Evolutionary conservation across 495 filamentous ascomycete genomes (phyloP).

Genomic region (Darksidea phi): DNA sequence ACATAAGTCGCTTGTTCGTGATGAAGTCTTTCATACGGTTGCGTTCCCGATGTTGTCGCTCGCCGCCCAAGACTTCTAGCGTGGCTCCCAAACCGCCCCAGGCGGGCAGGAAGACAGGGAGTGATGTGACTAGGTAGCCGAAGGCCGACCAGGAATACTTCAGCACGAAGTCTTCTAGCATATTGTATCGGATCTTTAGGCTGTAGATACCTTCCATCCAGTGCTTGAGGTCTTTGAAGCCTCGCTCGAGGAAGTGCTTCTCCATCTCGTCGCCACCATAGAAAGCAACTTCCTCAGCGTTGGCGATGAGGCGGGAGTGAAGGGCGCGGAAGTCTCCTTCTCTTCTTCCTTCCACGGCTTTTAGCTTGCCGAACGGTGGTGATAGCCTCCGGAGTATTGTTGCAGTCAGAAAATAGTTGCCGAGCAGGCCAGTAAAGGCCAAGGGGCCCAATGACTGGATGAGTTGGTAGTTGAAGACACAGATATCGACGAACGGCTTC

Average conservation of each 20-base stretch:
- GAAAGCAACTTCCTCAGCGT: constrained; percentile 98
- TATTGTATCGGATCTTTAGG: constrained; percentile 96
- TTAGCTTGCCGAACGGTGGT: constrained; percentile 93
- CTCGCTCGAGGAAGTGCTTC: constrained; percentile 79
- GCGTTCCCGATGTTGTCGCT: constrained; percentile 60
- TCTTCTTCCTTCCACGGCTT: constrained; percentile 86
- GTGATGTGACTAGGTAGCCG: constrained; percentile 86
- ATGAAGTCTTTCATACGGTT: constrained; percentile 98
- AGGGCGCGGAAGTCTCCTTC: constrained; percentile 92
- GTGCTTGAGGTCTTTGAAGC: constrained; percentile 83
- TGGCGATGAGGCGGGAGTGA: constrained; percentile 88
- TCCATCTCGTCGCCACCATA: constrained; percentile 95
- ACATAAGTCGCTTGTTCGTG: constrained; percentile 97
- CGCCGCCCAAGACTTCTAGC: constrained; percentile 56
- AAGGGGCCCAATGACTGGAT: constrained; percentile 89
- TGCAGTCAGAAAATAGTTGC: constrained; percentile 90
- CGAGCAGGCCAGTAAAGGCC: constrained; percentile 77
- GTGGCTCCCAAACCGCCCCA: constrained; percentile 82
- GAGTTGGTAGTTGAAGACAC: constrained; percentile 96
- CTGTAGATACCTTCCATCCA: constrained; percentile 98
- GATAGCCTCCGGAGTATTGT: constrained; percentile 82
- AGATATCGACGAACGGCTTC: constrained; percentile 92
- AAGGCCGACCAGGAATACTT: constrained; percentile 99
- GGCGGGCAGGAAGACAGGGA: constrained; percentile 91
- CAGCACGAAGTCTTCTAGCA: constrained; percentile 95